phyloP scores from a whole-genome alignment of 164 flowering plant species.

The Stephania japonica region DNA sequence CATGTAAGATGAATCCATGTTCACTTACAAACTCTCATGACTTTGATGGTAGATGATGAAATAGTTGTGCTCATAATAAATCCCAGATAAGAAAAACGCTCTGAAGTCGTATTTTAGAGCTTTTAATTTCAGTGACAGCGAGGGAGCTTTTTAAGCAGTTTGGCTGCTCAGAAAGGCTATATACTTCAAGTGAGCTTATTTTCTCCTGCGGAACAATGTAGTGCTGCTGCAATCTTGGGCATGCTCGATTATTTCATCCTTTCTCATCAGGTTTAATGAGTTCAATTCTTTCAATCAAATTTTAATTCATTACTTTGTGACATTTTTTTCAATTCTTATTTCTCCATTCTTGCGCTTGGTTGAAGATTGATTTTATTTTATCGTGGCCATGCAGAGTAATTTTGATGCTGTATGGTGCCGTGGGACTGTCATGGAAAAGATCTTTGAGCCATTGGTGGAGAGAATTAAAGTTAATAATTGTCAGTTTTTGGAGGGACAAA shows the following conservation, averaged over 20 bases:
- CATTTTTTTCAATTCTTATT: background rate
- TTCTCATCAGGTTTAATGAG: slow-evolving; percentile 49
- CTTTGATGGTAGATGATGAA: background rate
- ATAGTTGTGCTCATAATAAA: background rate
- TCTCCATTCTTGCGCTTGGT: background rate
- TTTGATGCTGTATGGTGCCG: slow-evolving; percentile 47
- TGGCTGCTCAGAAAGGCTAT: slow-evolving; percentile 57
- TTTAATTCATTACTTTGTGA: background rate
- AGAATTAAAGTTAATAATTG: slow-evolving; percentile 40
- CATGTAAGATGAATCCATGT: slow-evolving; percentile 30
- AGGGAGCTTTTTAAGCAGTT: slow-evolving; percentile 67
- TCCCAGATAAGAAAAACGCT: slow-evolving; percentile 8
- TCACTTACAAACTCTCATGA: background rate
- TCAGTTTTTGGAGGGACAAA: slow-evolving; percentile 31
- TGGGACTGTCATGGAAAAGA: slow-evolving; percentile 41
- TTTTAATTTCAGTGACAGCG: slow-evolving; percentile 50
- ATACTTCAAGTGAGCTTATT: slow-evolving; percentile 57
- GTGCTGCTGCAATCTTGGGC: slow-evolving; percentile 58
- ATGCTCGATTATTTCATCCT: slow-evolving; percentile 42
- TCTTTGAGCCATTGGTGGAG: slow-evolving; percentile 57
- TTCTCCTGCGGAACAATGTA: slow-evolving; percentile 63
- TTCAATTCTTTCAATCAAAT: background rate
- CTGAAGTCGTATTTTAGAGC: slow-evolving; percentile 12
- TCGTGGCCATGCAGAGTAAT: slow-evolving; percentile 34
- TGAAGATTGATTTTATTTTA: background rate